Conservation (phyloP, 2,329 filamentous ascomycete species). For the Botrytis galanthina region DNA sequence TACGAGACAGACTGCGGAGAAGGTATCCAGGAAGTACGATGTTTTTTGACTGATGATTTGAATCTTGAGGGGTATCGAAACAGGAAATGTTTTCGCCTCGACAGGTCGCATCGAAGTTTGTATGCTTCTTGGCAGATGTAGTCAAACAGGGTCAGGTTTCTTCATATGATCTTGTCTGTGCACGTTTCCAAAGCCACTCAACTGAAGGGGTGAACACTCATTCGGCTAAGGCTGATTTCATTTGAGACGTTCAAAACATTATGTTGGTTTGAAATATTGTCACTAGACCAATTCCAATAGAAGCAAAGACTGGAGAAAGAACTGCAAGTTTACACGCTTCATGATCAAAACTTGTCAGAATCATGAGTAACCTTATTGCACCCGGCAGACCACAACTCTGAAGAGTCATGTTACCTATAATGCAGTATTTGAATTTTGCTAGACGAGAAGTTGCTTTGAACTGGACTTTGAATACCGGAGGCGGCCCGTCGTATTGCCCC, state of each 20-base stretch:
- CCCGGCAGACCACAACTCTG: neutral
- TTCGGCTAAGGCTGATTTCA: neutral
- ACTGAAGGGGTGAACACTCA: neutral
- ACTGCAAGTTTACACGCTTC: neutral
- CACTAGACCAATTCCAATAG: slow-evolving; percentile 4
- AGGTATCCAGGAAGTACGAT: neutral
- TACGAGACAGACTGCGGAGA: slow-evolving; percentile 15
- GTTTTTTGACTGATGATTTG: neutral
- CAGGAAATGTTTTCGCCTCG: slow-evolving; percentile 13
- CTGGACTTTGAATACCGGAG: neutral
- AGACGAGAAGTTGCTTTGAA: neutral
- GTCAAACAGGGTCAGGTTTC: slow-evolving; percentile 20
- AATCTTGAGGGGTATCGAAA: slow-evolving; percentile 6
- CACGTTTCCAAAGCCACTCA: slow-evolving; percentile 18
- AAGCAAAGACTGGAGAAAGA: neutral
- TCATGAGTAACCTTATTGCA: neutral
- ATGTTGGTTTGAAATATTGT: slow-evolving; percentile 6
- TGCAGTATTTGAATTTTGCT: neutral
- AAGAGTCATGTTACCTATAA: neutral
- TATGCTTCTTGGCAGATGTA: slow-evolving; percentile 12
- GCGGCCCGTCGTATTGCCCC: neutral
- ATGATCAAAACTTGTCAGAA: neutral
- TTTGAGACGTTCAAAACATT: slow-evolving; percentile 8
- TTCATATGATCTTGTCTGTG: slow-evolving; percentile 15
- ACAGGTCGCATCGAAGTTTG: slow-evolving; percentile 7